Percentiles rank a stretch among this genome's conserved stretches.
Evolutionary conservation across 192 early-diverging fungal genomes (phyloP).

Genomic region (Irineochytrium annulatum): DNA sequence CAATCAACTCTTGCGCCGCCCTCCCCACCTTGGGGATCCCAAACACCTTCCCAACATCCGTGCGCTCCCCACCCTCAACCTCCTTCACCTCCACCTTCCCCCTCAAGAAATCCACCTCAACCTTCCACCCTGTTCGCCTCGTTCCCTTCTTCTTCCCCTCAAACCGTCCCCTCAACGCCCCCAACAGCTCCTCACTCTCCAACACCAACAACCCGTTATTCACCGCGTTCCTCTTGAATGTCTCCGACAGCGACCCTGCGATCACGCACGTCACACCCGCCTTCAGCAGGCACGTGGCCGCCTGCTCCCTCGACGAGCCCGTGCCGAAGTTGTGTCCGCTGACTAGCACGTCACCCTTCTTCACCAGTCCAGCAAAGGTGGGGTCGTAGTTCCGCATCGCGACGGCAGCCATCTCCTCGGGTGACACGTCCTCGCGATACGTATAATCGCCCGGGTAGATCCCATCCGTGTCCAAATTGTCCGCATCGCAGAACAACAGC

Average conservation of each 20-base stretch:
- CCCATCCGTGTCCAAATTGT: slow-evolving; percentile 98
- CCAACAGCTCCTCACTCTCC: slow-evolving; percentile 79
- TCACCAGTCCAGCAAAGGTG: slow-evolving; percentile 66
- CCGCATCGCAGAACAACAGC: slow-evolving; percentile 80
- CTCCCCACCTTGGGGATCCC: slow-evolving; percentile 63
- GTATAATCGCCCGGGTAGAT: slow-evolving; percentile 99
- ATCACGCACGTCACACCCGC: slow-evolving; percentile 81
- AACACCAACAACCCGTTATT: slow-evolving; percentile 95
- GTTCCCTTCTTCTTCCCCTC: slow-evolving; percentile 38
- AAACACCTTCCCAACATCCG: slow-evolving; percentile 40
- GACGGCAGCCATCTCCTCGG: slow-evolving; percentile 86
- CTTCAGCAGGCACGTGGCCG: slow-evolving; percentile 88
- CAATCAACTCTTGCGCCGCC: slow-evolving; percentile 96
- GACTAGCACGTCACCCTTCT: slow-evolving; percentile 79
- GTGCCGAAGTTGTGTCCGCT: slow-evolving; percentile 96
- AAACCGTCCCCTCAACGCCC: slow-evolving; percentile 56
- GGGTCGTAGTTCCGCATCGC: slow-evolving; percentile 99
- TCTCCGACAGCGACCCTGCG: slow-evolving; percentile 94
- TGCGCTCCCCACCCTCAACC: slow-evolving; percentile 17
- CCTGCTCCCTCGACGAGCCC: slow-evolving; percentile 96
- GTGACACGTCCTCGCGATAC: slow-evolving; percentile 90
- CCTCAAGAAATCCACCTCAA: slow-evolving; percentile 63
- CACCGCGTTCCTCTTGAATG: slow-evolving; percentile 97
- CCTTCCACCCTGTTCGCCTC: slow-evolving; percentile 71
- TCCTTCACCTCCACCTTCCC: slow-evolving; percentile 59